phyloP scores from a whole-genome alignment of 1,139 yeast species.

The Kazachstania sp. region DNA sequence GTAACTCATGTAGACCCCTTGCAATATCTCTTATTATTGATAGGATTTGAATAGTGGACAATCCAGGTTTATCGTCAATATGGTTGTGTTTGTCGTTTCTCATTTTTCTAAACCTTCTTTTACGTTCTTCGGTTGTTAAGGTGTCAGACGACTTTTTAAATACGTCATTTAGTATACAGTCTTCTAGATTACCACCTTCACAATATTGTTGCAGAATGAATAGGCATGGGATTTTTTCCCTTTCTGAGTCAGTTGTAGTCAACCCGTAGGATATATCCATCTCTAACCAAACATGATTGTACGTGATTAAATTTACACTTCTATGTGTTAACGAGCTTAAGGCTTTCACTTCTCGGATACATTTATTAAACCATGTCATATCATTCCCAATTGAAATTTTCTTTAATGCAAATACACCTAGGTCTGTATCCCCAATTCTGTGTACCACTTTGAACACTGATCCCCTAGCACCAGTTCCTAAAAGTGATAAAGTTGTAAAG shows the following conservation, averaged over 20 bases:
- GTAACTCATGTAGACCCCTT: slow-evolving; percentile 63
- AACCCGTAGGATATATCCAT: slow-evolving; percentile 39
- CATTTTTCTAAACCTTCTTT: slow-evolving; percentile 30
- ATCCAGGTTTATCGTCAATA: slow-evolving; percentile 15
- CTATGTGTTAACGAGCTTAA: slow-evolving; percentile 38
- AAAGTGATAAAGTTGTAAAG: slow-evolving; percentile 42
- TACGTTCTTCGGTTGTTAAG: slow-evolving; percentile 27
- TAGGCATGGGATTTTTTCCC: slow-evolving; percentile 58
- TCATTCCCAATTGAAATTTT: slow-evolving; percentile 78
- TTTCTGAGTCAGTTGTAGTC: slow-evolving; percentile 11
- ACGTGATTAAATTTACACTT: slow-evolving; percentile 62
- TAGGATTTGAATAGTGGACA: slow-evolving; percentile 45
- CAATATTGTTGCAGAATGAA: slow-evolving; percentile 81
- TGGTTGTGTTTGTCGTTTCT: slow-evolving; percentile 23
- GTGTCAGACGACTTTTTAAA: slow-evolving; percentile 26
- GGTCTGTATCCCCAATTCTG: slow-evolving; percentile 50
- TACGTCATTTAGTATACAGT: slow-evolving; percentile 39
- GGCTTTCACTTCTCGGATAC: slow-evolving; percentile 69
- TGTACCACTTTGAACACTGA: slow-evolving; percentile 80
- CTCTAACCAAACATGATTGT: slow-evolving; percentile 91
- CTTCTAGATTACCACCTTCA: slow-evolving; percentile 80
- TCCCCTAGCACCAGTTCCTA: slow-evolving; percentile 82
- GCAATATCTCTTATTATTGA: slow-evolving; percentile 60
- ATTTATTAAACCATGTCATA: slow-evolving; percentile 56
- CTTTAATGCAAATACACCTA: slow-evolving; percentile 78